Conservation (phyloP, 1,284 basidiomycete species). For the Salmacisia buchloeana region DNA sequence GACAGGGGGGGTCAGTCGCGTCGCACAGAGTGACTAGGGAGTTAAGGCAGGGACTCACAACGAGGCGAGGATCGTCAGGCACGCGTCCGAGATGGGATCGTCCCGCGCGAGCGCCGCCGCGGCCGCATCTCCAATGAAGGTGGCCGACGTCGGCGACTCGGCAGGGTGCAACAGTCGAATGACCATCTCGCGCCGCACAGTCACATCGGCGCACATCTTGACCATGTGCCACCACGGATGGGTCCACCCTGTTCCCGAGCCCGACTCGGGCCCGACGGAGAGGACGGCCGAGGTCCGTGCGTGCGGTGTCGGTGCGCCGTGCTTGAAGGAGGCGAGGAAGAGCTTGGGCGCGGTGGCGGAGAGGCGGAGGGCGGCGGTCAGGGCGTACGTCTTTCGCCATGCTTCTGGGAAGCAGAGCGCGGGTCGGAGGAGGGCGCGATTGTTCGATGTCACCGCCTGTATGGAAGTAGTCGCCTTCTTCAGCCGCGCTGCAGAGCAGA, state of each 20-base stretch:
- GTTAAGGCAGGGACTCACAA: not conserved
- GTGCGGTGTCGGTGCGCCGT: slow-evolving; percentile 13
- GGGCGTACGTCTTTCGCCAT: not conserved
- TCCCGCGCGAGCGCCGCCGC: slow-evolving; percentile 4
- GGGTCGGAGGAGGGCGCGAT: slow-evolving; percentile 19
- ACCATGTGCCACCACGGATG: not conserved
- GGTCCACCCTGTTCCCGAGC: too few relatives aligned
- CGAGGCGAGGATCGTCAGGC: not conserved
- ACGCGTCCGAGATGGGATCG: slow-evolving; percentile 1
- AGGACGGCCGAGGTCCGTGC: slow-evolving; percentile 12
- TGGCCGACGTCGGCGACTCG: slow-evolving; percentile 6
- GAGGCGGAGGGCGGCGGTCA: not conserved
- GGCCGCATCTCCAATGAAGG: not conserved
- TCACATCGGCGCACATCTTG: not conserved
- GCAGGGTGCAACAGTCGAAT: not conserved
- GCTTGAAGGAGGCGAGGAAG: slow-evolving; percentile 12
- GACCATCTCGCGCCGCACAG: not conserved
- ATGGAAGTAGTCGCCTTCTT: not conserved
- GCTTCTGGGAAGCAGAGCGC: slow-evolving; percentile 6
- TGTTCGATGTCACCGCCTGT: slow-evolving; percentile 19
- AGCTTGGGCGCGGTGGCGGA: not conserved
- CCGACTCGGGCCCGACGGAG: slow-evolving; percentile 8
- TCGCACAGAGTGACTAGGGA: not conserved
- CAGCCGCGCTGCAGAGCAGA: not conserved
- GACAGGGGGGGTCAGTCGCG: not conserved